Base-by-base conservation (phyloP, 2,329 filamentous ascomycete species). In the Apiospora kogelbergensis region DNA sequence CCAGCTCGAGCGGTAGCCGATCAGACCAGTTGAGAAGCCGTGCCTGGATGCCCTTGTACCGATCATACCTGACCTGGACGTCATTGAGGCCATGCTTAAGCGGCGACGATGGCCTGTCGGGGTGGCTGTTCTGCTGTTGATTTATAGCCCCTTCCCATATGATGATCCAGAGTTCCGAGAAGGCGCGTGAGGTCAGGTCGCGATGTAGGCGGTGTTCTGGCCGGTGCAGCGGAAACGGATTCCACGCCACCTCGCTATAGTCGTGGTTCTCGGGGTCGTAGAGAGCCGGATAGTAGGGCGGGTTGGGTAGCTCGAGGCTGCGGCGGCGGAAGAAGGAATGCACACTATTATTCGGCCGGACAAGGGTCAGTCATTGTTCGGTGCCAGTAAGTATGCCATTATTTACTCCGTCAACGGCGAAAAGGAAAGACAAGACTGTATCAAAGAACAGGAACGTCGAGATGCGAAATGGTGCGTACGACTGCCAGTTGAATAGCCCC, bases 401-500 rank as follows among this genome's bases (percentile, higher is more conserved):
- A n/a, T 15, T 44, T 42, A 4, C 1, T 30, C 9, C 5, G 24
- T 24, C 6, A 13, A 7, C 6, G 24, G 9, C 5, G 30, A 53
- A 53, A 6, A 17, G 7, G 46, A 53, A 46, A 6, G 6, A 22
- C 33, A 33, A 7, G 3, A 42, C 40, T 42, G 3, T 15, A 42
- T 42, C 40, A 42, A 24, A 20, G 6, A 40, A 26, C 33, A 11
- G n/a, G 6, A 22, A 6, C 10, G 20, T 15, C 11, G 40, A 20
- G 20, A 65, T 22, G 24, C n/a, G 9, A 7, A 11, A 40, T 40
- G 17, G 17, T 41, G n/a, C 64, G n/a, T 63, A 68, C 66, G 42
- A 40, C 30, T 68, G 66, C 45, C 66, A 45, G 40, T 42, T 63
- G 66, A 63, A 68, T 22, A 68, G 24, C 2, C 66, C 66, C 66